phyloP scores from a whole-genome alignment of 2,329 filamentous ascomycete species.

The Hypoxylon sp. region DNA sequence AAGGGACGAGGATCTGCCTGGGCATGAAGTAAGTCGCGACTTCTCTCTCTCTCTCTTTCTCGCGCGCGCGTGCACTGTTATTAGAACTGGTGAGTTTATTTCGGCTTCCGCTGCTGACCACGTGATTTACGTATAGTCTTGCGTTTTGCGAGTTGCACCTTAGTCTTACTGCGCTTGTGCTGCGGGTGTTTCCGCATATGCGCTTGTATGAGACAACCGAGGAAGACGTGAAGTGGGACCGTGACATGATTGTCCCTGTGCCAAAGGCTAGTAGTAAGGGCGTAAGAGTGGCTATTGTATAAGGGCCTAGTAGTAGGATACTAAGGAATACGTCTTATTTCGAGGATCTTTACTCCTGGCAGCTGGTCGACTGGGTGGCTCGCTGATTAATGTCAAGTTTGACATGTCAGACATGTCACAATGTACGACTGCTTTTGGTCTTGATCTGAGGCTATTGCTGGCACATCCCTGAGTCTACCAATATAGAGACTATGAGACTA shows the following conservation, averaged over 20 bases:
- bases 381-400: neutral
- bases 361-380: neutral
- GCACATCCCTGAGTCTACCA: no score
- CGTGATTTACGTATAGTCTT: conserved; percentile 44
- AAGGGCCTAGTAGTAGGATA: neutral
- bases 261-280: conserved; percentile 35
- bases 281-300: conserved; percentile 38
- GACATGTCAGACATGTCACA: neutral
- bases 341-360: neutral
- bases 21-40: conserved; percentile 49
- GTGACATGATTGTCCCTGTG: conserved; percentile 42
- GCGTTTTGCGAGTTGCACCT: conserved; percentile 54
- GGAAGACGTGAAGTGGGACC: conserved; percentile 44
- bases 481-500: no score
- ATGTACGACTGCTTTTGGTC: neutral
- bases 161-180: conserved; percentile 46
- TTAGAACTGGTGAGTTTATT: no score
- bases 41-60: no score
- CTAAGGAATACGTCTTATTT: neutral
- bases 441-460: neutral
- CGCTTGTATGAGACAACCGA: conserved; percentile 50
- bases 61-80: neutral
- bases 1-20: conserved; percentile 47
- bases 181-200: conserved; percentile 51
- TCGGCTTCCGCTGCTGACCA: neutral